phyloP scores from a whole-genome alignment of 2,329 filamentous ascomycete genomes.

The Fonsecaea pedrosoi region DNA sequence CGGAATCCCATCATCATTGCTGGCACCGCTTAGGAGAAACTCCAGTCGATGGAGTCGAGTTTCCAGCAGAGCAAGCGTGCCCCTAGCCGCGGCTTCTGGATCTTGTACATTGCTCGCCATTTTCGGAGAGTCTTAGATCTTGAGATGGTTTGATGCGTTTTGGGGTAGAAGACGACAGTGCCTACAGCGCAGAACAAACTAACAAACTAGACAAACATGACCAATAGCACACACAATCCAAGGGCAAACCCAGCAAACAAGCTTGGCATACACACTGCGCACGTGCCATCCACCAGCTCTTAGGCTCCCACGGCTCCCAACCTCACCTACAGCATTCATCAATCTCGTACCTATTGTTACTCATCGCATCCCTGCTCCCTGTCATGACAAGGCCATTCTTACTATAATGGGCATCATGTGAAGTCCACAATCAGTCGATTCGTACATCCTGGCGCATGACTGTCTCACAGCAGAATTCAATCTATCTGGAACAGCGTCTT shows the following conservation, averaged over 20 bases:
- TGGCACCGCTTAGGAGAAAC: conserved; percentile 53
- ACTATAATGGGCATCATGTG: not conserved
- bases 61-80: conserved; percentile 47
- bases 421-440: not conserved
- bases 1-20: conserved; percentile 50
- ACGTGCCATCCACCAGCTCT: not conserved
- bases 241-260: conserved; percentile 21
- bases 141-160: not conserved
- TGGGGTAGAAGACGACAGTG: not conserved
- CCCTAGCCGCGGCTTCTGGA: conserved; percentile 31
- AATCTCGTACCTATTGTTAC: not conserved
- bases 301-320: not conserved
- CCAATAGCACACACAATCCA: not conserved
- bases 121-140: not conserved
- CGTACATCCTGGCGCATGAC: conserved; percentile 1
- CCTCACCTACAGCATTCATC: not conserved
- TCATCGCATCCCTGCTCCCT: not conserved
- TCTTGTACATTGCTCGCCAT: conserved; percentile 27
- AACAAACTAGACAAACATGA: conserved; percentile 1
- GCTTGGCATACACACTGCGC: not conserved
- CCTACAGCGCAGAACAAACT: not conserved
- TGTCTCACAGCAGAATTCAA: not conserved
- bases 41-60: conserved; percentile 53
- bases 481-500: conserved; percentile 13
- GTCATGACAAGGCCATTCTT: not conserved